Conservation (phyloP, 805 yeast species). For the Maudiozyma pseudohumilis region DNA sequence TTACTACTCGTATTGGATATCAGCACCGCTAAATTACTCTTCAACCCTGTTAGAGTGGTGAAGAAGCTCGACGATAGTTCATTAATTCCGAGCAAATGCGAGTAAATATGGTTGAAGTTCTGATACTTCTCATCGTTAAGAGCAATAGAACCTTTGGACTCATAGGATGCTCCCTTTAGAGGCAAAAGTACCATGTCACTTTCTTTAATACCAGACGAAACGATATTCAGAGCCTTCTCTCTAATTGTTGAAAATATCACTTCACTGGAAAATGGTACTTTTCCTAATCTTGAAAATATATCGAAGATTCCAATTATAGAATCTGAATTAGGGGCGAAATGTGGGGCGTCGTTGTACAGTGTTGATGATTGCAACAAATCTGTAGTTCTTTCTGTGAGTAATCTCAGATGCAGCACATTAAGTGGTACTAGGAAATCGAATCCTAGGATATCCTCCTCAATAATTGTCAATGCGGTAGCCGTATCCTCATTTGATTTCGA, state of each 20-base stretch:
- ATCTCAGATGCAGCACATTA: constrained; percentile 37
- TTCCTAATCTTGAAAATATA: constrained; percentile 30
- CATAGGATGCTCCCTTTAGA: constrained; percentile 21
- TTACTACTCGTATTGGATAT: constrained; percentile 21
- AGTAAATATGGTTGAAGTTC: constrained; percentile 21
- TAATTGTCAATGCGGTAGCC: constrained; percentile 13
- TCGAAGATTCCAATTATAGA: constrained; percentile 27
- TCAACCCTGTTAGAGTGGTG: constrained; percentile 12
- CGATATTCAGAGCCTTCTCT: constrained; percentile 22
- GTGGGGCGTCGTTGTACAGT: constrained; percentile 20
- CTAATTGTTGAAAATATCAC: constrained; percentile 24
- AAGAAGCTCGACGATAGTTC: constrained; percentile 24
- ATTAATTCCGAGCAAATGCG: constrained; percentile 24
- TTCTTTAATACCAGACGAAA: constrained; percentile 8
- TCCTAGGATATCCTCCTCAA: constrained; percentile 18
- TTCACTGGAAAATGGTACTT: constrained; percentile 64
- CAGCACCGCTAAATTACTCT: constrained; percentile 15
- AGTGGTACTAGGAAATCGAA: constrained; percentile 16
- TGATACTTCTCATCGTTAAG: constrained; percentile 14
- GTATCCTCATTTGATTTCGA: constrained; percentile 14
- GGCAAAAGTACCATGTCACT: constrained; percentile 20
- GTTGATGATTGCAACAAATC: constrained; percentile 60
- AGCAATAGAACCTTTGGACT: constrained; percentile 10
- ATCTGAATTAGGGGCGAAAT: constrained; percentile 22
- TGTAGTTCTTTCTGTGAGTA: constrained; percentile 57